Percentiles rank a stretch among this genome's conserved stretches.
Conservation (phyloP, 2,329 filamentous ascomycete species). For the Cercospora nicotianae region DNA sequence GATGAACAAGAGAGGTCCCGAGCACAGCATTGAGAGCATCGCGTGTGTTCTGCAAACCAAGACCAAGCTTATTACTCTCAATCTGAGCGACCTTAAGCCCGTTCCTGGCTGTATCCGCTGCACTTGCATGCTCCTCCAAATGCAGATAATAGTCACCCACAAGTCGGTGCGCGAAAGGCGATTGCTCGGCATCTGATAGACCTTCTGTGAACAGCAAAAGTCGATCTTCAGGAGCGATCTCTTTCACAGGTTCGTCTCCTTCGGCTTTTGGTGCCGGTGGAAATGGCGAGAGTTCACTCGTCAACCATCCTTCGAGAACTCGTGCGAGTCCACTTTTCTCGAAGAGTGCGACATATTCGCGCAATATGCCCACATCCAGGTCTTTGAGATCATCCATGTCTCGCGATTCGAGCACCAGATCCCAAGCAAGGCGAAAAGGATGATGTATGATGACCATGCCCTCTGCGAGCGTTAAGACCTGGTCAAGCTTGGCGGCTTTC, state of each 20-base stretch:
- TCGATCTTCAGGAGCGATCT: slow-evolving; percentile 72
- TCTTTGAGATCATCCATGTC: slow-evolving; percentile 73
- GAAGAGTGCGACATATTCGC: slow-evolving; percentile 80
- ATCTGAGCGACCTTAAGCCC: slow-evolving; percentile 62
- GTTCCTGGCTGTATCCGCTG: slow-evolving; percentile 75
- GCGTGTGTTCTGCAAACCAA: slow-evolving; percentile 66
- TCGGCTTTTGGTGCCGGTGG: slow-evolving; percentile 59
- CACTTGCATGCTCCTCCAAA: slow-evolving; percentile 80
- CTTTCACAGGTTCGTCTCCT: slow-evolving; percentile 54
- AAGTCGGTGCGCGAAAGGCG: slow-evolving; percentile 78
- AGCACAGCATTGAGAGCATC: slow-evolving; percentile 77
- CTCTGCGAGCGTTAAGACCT: slow-evolving; percentile 73
- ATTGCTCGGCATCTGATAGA: slow-evolving; percentile 56
- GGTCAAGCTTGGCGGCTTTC: slow-evolving; percentile 69
- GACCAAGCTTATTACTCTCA: slow-evolving; percentile 66
- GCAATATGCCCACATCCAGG: slow-evolving; percentile 74
- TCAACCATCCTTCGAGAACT: slow-evolving; percentile 77
- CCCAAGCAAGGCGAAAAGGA: slow-evolving; percentile 86
- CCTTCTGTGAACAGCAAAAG: slow-evolving; percentile 72
- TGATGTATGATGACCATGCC: slow-evolving; percentile 98
- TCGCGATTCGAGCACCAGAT: slow-evolving; percentile 84
- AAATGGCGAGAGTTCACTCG: slow-evolving; percentile 81
- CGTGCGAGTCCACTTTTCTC: slow-evolving; percentile 79
- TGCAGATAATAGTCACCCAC: slow-evolving; percentile 80
- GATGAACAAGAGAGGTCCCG: slow-evolving; percentile 84